Base-by-base conservation (phyloP, 441 rosid species). In the Gossypium schwendimanii region DNA sequence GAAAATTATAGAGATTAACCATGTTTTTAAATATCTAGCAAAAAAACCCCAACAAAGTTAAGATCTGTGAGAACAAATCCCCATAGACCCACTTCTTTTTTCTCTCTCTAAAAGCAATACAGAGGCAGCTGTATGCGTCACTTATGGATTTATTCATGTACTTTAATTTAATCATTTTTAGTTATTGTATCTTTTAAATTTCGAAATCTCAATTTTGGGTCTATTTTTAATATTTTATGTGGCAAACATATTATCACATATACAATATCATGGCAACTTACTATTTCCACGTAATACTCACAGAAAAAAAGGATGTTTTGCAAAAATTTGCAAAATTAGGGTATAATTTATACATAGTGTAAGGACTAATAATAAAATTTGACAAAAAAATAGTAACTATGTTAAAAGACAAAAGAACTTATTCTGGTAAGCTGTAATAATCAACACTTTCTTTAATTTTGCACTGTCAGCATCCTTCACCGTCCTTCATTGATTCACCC, bases 371-470 rank as follows among this genome's bases (percentile, higher is more conserved):
- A 33, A 33, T 0, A 5, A 1, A 6, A 1, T 33, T 33, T 33
- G 39, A 33, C 8, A 0, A 44, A 70, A 3, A 24, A 15, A 23
- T 0, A 61, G 1, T 31, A 53, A 11, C 4, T 23, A 17, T 17
- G 69, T 3, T 67, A 74, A 72, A 70, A 59, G 73, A 70, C 24
- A 26, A 24, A 33, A 31, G 83, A 74, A 52, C 76, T 76, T 70
- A 61, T 73, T 82, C 79, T 75, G 89, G 88, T 81, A 70, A 76
- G 79, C 52, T 74, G 85, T 88, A 73, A 68, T 71, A 73, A 77
- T 84, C 88, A 70, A 15, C 3, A 31, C 73, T 75, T 73, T 80
- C 77, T 83, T 82, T 69, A 71, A 63, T 71, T 77, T 77, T 60
- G 57, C 65, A 69, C 8, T 66, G 82, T 73, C 83, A 79, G 73